A percentile compares a stretch with the other conserved stretches of the same genome.
phyloP scores from a whole-genome alignment of 176 grass and related monocot species.

The Melocanna baccifera region DNA sequence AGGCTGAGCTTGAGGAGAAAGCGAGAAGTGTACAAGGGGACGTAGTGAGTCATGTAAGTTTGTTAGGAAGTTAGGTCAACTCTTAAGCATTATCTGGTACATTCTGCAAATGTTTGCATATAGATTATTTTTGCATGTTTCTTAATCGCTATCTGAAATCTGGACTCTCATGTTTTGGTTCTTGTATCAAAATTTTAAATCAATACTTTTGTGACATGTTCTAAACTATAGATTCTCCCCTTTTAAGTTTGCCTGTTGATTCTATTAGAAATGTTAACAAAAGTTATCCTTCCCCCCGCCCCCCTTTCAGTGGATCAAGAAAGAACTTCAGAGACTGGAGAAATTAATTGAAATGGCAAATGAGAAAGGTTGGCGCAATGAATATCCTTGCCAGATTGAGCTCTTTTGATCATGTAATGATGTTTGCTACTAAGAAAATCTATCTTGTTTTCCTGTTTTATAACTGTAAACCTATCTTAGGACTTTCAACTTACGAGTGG shows the following conservation, averaged over 20 bases:
- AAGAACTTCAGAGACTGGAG: constrained; percentile 59
- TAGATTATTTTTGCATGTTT: no score
- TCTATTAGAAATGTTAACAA: constrained; percentile 1
- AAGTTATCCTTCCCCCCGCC: no score
- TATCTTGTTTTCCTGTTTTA: constrained; percentile 21
- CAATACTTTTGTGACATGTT: constrained; percentile 1
- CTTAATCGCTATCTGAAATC: no score
- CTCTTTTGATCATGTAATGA: constrained; percentile 30
- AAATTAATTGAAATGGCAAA: constrained; percentile 63
- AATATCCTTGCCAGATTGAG: constrained; percentile 70
- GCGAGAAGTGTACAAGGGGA: constrained; percentile 55
- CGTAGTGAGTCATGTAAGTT: constrained; percentile 74
- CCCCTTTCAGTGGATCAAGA: constrained; percentile 43
- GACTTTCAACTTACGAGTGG: background rate
- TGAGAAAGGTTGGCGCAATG: constrained; percentile 75
- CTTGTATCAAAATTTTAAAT: background rate
- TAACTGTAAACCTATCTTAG: background rate
- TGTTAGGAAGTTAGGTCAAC: background rate
- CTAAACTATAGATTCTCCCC: background rate
- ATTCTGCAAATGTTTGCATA: background rate
- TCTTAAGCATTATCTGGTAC: background rate
- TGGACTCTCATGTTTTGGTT: background rate
- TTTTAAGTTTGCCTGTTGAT: background rate
- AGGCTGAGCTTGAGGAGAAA: constrained; percentile 80
- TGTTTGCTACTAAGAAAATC: background rate